Base-by-base conservation (phyloP, 441 rosid species). In the California macrophylla region DNA sequence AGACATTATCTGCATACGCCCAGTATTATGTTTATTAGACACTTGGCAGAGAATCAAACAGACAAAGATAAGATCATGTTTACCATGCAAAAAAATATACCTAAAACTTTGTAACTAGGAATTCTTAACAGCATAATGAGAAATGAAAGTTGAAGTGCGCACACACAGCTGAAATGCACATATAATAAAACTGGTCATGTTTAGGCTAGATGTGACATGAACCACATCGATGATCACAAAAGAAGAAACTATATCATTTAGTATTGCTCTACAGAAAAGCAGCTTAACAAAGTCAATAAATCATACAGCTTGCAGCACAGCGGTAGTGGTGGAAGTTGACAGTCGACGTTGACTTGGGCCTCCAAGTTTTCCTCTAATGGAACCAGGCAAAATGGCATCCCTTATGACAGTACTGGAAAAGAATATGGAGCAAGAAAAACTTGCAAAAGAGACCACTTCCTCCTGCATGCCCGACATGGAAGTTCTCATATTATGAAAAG, bases 291-390 rank as follows among this genome's bases (percentile, higher is more conserved):
- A 18, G 40, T 58, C 10, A 12, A 75, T 71, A 66, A 66, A 78
- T 50, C 81, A 78, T 92, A 91, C 99, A 75, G 97, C 91, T 86
- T 86, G 88, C 78, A 94, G 78, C 69, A 89, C 93, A 72, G 82
- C 76, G 72, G 94, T 82, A 62, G 95, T 83, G 69, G 82, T 82
- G 66, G 86, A 82, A 74, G 82, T 74, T 24, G 96, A 82, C 79
- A 94, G 78, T 62, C 99, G 89, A 7, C 97, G 94, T 81, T 90
- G 99, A 89, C 97, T 94, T 67, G 92, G 99, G 40, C 99, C 99
- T 63, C 97, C 99, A 71, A 94, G 90, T 81, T 84, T 91, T 78
- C 99, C 99, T 72, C 71, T 82, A 36, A 94, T 85, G 65, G 97
- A 84, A 77, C 89, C 71, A 72, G 97, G 91, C 65, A 94, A 80